phyloP scores from a whole-genome alignment of 2,329 filamentous ascomycete species.

The Bipolaris oryzae region DNA sequence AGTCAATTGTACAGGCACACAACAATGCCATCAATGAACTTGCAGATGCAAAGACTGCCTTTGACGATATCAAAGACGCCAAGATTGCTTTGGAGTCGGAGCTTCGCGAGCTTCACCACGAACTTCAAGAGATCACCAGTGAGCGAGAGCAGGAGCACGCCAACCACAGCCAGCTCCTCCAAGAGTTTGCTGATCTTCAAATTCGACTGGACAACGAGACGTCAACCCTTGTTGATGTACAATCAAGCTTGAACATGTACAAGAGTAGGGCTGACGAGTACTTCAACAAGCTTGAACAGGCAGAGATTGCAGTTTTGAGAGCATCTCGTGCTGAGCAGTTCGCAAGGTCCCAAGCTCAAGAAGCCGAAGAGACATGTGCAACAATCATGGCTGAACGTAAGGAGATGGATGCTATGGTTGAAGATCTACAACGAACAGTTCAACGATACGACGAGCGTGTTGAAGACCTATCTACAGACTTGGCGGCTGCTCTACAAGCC shows the following conservation, averaged over 20 bases:
- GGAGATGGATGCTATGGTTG: conserved; percentile 83
- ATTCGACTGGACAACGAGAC: conserved; percentile 89
- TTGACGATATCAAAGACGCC: conserved; percentile 83
- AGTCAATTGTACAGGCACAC: conserved; percentile 80
- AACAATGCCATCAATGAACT: conserved; percentile 86
- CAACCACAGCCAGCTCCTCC: conserved; percentile 85
- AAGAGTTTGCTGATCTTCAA: conserved; percentile 92
- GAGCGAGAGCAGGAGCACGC: conserved; percentile 85
- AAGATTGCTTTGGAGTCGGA: conserved; percentile 83
- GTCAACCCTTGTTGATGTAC: conserved; percentile 82
- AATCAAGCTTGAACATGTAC: conserved; percentile 83
- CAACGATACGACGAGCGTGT: conserved; percentile 89
- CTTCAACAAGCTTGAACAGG: conserved; percentile 95
- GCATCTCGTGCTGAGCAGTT: conserved; percentile 92
- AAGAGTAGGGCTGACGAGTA: conserved; percentile 94
- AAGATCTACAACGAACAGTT: conserved; percentile 87
- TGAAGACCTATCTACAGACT: conserved; percentile 88
- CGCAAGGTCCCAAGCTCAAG: conserved; percentile 84
- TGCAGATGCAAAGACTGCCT: conserved; percentile 82
- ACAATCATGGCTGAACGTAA: conserved; percentile 91
- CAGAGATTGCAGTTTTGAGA: conserved; percentile 93
- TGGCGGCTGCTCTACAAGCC: conserved; percentile 81
- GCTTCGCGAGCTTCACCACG: conserved; percentile 80
- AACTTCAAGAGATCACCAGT: conserved; percentile 78
- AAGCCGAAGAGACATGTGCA: conserved; percentile 89